Percentiles rank a stretch among this genome's conserved stretches.
Conservation (phyloP, 192 early-diverging fungal genomes). For the Backusella luteola region DNA sequence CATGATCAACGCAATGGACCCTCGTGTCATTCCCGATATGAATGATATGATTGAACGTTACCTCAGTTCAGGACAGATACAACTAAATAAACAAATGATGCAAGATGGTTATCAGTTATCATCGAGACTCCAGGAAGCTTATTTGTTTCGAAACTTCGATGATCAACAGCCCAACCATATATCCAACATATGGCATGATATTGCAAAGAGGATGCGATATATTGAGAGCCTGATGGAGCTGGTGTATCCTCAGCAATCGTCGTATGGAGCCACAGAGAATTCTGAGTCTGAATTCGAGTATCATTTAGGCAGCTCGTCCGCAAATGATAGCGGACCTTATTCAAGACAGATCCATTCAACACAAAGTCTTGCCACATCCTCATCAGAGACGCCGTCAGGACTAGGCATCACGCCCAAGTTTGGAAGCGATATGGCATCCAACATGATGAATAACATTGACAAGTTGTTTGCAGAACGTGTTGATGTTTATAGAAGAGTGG, state of each 20-base stretch:
- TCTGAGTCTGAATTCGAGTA: slow-evolving; percentile 21
- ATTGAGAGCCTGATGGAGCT: slow-evolving; percentile 40
- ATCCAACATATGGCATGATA: slow-evolving; percentile 38
- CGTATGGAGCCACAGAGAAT: not conserved
- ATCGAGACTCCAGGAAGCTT: slow-evolving; percentile 8
- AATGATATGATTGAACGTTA: slow-evolving; percentile 11
- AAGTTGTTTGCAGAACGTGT: slow-evolving; percentile 68
- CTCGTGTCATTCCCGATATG: slow-evolving; percentile 6
- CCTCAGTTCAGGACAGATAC: slow-evolving; percentile 15
- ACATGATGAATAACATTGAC: slow-evolving; percentile 60
- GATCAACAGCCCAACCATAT: not conserved
- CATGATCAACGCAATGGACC: not conserved
- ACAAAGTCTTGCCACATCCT: slow-evolving; percentile 27
- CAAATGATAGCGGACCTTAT: slow-evolving; percentile 8
- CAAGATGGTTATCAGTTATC: slow-evolving; percentile 14
- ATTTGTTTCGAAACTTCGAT: not conserved
- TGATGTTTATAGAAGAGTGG: slow-evolving; percentile 60
- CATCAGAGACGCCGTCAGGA: slow-evolving; percentile 38
- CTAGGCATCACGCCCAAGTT: slow-evolving; percentile 23
- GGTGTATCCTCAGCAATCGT: slow-evolving; percentile 28
- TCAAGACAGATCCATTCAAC: slow-evolving; percentile 16
- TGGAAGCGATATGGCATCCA: slow-evolving; percentile 36
- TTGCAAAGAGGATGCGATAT: slow-evolving; percentile 32
- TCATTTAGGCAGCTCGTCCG: not conserved
- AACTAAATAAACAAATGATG: slow-evolving; percentile 25